Evolutionary conservation across 1,139 yeast genomes (phyloP).

Genomic region (Candida tropicalis): DNA sequence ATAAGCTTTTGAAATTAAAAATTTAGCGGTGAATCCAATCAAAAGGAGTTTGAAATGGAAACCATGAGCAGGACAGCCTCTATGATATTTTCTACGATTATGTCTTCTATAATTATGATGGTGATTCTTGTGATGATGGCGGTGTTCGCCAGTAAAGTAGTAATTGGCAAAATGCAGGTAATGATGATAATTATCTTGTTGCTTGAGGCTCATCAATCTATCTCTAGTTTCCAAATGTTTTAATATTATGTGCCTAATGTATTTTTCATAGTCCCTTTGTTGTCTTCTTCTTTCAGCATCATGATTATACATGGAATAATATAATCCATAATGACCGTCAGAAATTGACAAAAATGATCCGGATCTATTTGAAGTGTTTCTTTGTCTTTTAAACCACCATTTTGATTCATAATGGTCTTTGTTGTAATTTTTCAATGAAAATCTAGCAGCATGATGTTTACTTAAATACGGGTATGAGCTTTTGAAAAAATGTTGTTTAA

Average conservation of each 20-base stretch:
- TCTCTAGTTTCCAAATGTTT: conserved; percentile 15
- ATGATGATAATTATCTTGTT: background rate
- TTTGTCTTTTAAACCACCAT: conserved; percentile 33
- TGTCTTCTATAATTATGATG: conserved; percentile 6
- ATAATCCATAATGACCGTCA: conserved; percentile 48
- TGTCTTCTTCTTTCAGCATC: conserved; percentile 24
- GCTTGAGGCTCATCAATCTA: conserved; percentile 6
- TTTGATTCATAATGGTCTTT: conserved; percentile 8
- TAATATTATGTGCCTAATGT: conserved; percentile 14
- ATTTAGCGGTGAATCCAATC: conserved; percentile 16
- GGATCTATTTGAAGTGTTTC: conserved; percentile 32
- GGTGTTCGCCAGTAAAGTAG: background rate
- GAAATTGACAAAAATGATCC: conserved; percentile 34
- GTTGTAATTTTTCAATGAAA: conserved; percentile 24
- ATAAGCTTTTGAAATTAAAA: conserved; percentile 15
- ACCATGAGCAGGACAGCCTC: conserved; percentile 1
- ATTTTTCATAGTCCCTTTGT: conserved; percentile 15
- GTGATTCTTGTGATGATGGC: background rate
- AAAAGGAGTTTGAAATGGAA: conserved; percentile 14
- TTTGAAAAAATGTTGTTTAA: conserved; percentile 40
- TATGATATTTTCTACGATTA: conserved; percentile 4
- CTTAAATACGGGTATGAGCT: conserved; percentile 40
- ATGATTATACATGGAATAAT: conserved; percentile 44
- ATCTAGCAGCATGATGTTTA: conserved; percentile 16
- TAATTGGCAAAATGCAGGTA: conserved; percentile 5